phyloP scores from a whole-genome alignment of 768 basidiomycete species.

The Mycena sanguinolenta region DNA sequence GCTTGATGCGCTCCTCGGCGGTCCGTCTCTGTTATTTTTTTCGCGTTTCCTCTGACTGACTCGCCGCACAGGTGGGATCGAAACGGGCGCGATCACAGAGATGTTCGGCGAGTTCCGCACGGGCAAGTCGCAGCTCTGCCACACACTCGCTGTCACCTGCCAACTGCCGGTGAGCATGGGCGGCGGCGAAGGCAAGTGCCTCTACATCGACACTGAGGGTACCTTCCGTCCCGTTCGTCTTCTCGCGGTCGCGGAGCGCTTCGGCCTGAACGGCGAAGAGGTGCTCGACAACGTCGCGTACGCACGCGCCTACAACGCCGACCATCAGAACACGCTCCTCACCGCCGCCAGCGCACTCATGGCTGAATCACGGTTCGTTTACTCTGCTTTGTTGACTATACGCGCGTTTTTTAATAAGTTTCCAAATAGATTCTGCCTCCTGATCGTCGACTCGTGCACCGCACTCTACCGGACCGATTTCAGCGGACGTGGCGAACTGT shows the following conservation, averaged over 20 bases:
- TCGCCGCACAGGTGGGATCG: conserved; percentile 80
- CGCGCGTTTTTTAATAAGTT: conserved; percentile 38
- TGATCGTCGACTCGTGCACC: conserved; percentile 97
- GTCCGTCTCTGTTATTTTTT: conserved; percentile 53
- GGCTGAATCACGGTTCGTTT: conserved; percentile 92
- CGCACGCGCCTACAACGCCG: conserved; percentile 98
- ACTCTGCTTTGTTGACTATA: conserved; percentile 31
- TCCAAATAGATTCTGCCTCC: conserved; percentile 88
- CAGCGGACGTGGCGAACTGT: conserved; percentile 94
- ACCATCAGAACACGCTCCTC: conserved; percentile 93
- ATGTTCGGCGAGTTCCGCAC: conserved; percentile 99
- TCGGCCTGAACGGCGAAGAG: conserved; percentile 97
- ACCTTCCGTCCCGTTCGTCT: conserved; percentile 98
- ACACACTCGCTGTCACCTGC: conserved; percentile 97
- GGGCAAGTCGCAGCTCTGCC: conserved; percentile 98
- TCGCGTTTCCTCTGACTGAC: conserved; percentile 19
- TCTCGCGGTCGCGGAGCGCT: conserved; percentile 94
- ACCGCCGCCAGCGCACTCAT: conserved; percentile 97
- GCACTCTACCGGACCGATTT: conserved; percentile 97
- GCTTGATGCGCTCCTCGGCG: conserved; percentile 94
- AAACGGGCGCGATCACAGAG: conserved; percentile 98
- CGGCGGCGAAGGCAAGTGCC: conserved; percentile 98
- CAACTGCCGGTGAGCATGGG: conserved; percentile 98
- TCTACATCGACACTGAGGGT: conserved; percentile 99
- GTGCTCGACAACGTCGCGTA: conserved; percentile 99